phyloP scores from a whole-genome alignment of 73 alveolate species.

The Paramecium caudatum region DNA sequence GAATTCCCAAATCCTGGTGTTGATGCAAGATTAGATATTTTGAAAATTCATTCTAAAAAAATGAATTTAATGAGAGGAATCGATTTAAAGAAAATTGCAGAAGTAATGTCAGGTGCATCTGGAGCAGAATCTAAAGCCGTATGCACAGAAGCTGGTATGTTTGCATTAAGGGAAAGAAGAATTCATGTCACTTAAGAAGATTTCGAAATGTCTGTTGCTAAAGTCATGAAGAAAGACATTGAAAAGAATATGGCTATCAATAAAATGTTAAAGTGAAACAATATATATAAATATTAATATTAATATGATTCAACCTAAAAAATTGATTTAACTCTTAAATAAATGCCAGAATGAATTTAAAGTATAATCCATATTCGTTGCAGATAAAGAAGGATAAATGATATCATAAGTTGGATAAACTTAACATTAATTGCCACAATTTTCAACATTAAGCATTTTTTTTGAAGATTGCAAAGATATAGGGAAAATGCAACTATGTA shows the following conservation, averaged over 20 bases:
- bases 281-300: slow-evolving; percentile 22
- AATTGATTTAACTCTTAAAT: background rate
- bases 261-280: slow-evolving; percentile 84
- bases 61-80: slow-evolving; percentile 98
- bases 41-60: slow-evolving; percentile 97
- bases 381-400: slow-evolving; percentile 52
- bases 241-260: slow-evolving; percentile 98
- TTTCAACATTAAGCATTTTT: slow-evolving; percentile 32
- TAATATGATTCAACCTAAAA: slow-evolving; percentile 36
- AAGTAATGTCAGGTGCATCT: slow-evolving; percentile 97
- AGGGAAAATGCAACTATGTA: slow-evolving; percentile 5
- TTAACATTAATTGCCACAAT: slow-evolving; percentile 6
- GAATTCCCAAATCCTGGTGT: slow-evolving; percentile 99
- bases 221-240: slow-evolving; percentile 99
- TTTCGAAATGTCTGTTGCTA: slow-evolving; percentile 99
- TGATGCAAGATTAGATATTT: slow-evolving; percentile 97
- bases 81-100: slow-evolving; percentile 95
- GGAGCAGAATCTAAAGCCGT: slow-evolving; percentile 99
- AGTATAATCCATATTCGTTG: slow-evolving; percentile 12
- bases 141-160: slow-evolving; percentile 99
- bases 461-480: slow-evolving; percentile 37
- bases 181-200: slow-evolving; percentile 99
- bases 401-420: slow-evolving; percentile 21
- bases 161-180: slow-evolving; percentile 99
- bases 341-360: slow-evolving; percentile 17